Evolutionary conservation across 2,329 filamentous ascomycete species (phyloP).

Genomic region (Seiridium unicorne): DNA sequence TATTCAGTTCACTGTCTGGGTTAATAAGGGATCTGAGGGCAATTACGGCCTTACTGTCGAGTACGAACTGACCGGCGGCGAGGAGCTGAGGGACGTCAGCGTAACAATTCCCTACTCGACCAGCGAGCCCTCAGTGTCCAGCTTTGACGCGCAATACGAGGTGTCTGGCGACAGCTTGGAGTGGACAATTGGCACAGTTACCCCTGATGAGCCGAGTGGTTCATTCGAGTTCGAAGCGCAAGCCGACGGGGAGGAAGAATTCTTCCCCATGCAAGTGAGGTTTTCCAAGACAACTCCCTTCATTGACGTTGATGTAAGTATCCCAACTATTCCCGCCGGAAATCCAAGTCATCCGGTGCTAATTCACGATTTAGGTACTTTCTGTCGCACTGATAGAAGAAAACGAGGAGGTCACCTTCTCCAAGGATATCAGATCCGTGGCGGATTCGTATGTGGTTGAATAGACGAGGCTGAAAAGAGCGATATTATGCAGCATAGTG

Average conservation of each 20-base stretch:
- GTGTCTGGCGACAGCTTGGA: constrained; percentile 90
- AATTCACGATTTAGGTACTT: constrained; percentile 51
- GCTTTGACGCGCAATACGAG: constrained; percentile 92
- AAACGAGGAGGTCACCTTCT: constrained; percentile 77
- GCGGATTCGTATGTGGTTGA: constrained; percentile 77
- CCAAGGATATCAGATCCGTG: constrained; percentile 75
- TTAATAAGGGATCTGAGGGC: constrained; percentile 78
- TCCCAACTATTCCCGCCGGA: background rate
- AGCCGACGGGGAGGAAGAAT: constrained; percentile 84
- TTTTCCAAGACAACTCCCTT: constrained; percentile 87
- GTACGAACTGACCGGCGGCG: constrained; percentile 85
- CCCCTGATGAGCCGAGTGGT: constrained; percentile 77
- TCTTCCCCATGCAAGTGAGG: constrained; percentile 94
- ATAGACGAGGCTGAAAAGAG: constrained; percentile 40
- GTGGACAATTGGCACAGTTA: constrained; percentile 87
- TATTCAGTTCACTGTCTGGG: constrained; percentile 97
- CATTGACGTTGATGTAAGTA: constrained; percentile 88
- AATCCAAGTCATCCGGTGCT: constrained; percentile 10
- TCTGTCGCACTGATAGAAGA: constrained; percentile 71
- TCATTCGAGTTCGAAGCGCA: constrained; percentile 95
- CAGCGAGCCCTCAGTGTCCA: constrained; percentile 84
- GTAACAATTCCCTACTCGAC: constrained; percentile 85
- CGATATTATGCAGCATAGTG: constrained; percentile 1
- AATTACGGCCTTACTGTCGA: constrained; percentile 91
- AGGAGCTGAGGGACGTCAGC: constrained; percentile 77